Percentiles rank a stretch among this genome's conserved stretches.
Evolutionary conservation across 1,284 basidiomycete species (phyloP).

Genomic region (Pseudozyma pruni): DNA sequence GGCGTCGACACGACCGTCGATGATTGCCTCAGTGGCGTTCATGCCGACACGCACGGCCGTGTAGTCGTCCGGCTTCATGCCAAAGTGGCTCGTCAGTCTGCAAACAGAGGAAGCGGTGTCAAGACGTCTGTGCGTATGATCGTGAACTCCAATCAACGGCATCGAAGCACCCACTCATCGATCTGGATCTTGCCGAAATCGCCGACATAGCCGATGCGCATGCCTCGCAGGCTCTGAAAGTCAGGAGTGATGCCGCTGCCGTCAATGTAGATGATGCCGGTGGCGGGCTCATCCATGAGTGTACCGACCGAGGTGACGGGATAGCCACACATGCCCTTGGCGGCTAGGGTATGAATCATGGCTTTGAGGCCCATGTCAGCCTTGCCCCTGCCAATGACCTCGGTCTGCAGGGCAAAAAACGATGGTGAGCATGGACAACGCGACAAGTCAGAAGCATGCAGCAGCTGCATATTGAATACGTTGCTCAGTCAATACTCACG

Average conservation of each 20-base stretch:
- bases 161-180: conserved; percentile 9
- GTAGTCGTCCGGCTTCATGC: conserved; percentile 67
- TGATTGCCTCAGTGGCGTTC: conserved; percentile 68
- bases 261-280: conserved; percentile 69
- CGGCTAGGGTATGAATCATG: conserved; percentile 69
- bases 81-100: conserved; percentile 54
- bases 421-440: not conserved
- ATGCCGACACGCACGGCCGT: conserved; percentile 69
- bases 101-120: not conserved
- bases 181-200: conserved; percentile 70
- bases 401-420: conserved; percentile 30
- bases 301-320: conserved; percentile 68
- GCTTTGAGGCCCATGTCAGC: conserved; percentile 69
- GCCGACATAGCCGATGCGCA: conserved; percentile 70
- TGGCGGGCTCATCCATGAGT: conserved; percentile 69
- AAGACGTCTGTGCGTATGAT: not conserved
- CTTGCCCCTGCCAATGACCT: conserved; percentile 67
- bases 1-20: conserved; percentile 68
- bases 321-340: conserved; percentile 66
- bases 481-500: conserved; percentile 19
- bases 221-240: conserved; percentile 68
- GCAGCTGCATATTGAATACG: too few relatives aligned
- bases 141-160: conserved; percentile 1
- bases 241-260: conserved; percentile 67
- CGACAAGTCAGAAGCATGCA: not conserved